phyloP scores from a whole-genome alignment of 768 basidiomycete species.

The Leccinum uliginosum region DNA sequence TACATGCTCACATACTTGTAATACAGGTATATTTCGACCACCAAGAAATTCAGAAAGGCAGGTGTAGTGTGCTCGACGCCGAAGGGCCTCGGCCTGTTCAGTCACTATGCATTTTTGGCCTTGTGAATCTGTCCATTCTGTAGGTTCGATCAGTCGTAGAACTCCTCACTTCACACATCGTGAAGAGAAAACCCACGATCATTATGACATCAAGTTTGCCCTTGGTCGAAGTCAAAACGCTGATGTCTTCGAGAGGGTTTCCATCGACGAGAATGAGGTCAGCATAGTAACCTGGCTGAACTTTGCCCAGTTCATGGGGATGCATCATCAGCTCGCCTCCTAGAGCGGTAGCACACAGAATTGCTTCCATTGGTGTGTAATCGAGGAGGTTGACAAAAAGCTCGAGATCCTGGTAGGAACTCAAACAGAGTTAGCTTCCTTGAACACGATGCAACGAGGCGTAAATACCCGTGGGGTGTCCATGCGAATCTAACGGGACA shows the following conservation, averaged over 20 bases:
- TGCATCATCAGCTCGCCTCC: constrained; percentile 36
- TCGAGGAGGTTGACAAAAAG: constrained; percentile 34
- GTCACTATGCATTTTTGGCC: not conserved
- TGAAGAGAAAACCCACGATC: constrained; percentile 24
- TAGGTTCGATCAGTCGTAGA: not conserved
- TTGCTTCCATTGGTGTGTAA: constrained; percentile 35
- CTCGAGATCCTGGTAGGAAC: constrained; percentile 35
- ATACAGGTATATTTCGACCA: too few species aligned
- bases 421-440: constrained; percentile 7
- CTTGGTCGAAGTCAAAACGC: constrained; percentile 26
- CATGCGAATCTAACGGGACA: constrained; percentile 19
- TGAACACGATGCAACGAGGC: not conserved
- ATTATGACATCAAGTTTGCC: constrained; percentile 33
- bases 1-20: not conserved
- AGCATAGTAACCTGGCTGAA: constrained; percentile 35
- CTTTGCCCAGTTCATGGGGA: constrained; percentile 34
- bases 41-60: not conserved
- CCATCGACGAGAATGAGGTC: constrained; percentile 35
- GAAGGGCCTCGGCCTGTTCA: not conserved
- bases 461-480: constrained; percentile 30
- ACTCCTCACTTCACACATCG: not conserved
- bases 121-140: constrained; percentile 29
- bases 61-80: too few species aligned
- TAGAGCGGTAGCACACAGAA: constrained; percentile 32
- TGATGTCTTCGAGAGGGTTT: constrained; percentile 34